Evolutionary conservation across 352 stramenopile species (phyloP).

Genomic region (Aphanomyces euteiches): DNA sequence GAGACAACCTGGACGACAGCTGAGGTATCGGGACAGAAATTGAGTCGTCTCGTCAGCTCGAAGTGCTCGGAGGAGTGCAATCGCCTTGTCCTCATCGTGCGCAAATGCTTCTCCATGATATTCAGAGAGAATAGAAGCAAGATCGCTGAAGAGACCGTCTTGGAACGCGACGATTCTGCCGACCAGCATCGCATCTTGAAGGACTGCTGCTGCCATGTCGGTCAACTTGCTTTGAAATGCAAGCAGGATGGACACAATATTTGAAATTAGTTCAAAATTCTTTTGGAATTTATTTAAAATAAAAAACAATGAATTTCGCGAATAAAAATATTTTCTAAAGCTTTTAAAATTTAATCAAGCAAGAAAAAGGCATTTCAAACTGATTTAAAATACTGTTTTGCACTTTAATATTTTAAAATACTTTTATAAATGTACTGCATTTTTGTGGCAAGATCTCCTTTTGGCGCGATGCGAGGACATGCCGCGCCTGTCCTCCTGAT

Average conservation of each 20-base stretch:
- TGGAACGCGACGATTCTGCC: slow-evolving; percentile 1
- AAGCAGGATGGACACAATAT: too few relatives aligned
- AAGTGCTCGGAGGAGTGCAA: slow-evolving; percentile 1
- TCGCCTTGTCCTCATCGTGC: neutral
- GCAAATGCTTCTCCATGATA: neutral
- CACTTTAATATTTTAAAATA: neutral
- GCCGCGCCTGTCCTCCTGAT: neutral
- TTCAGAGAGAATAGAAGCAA: neutral
- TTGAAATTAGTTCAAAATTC: too few relatives aligned
- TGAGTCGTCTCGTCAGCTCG: neutral
- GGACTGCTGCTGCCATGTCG: neutral
- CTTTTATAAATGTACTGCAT: neutral
- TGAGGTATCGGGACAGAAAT: slow-evolving; percentile 1
- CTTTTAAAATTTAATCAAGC: too few relatives aligned
- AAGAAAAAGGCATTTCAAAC: too few relatives aligned
- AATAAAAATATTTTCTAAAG: too few relatives aligned
- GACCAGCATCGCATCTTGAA: neutral
- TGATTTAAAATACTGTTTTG: too few relatives aligned
- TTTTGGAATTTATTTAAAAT: too few relatives aligned
- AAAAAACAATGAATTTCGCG: too few relatives aligned
- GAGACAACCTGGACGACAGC: neutral
- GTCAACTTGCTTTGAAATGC: too few relatives aligned
- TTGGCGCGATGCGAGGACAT: neutral
- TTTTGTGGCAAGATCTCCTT: neutral
- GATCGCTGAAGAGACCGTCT: neutral